Evolutionary conservation across 352 stramenopile genomes (phyloP).

Genomic region (Lagenidium giganteum): DNA sequence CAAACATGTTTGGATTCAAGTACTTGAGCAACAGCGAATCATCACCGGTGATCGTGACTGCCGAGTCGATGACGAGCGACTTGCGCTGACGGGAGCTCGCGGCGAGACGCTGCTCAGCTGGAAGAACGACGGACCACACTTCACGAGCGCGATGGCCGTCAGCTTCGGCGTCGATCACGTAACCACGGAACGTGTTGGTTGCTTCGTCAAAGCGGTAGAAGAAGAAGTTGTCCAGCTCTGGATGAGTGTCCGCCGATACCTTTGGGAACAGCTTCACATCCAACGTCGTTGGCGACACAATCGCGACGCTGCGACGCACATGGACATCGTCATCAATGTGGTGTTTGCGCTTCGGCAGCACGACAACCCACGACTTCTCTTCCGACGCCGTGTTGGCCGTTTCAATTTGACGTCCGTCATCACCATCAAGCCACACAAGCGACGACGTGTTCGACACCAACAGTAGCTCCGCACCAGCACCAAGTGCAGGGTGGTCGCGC

Average conservation of each 20-base stretch:
- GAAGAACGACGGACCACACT: slow-evolving; percentile 70
- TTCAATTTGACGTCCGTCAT: slow-evolving; percentile 50
- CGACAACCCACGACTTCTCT: slow-evolving; percentile 44
- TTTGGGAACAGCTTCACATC: slow-evolving; percentile 55
- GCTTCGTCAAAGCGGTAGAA: slow-evolving; percentile 67
- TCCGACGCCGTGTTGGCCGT: slow-evolving; percentile 13
- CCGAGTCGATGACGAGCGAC: slow-evolving; percentile 60
- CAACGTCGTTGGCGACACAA: slow-evolving; percentile 44
- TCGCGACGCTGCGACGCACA: slow-evolving; percentile 47
- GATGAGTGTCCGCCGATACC: slow-evolving; percentile 30
- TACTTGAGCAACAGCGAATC: slow-evolving; percentile 98
- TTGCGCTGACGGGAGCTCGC: slow-evolving; percentile 58
- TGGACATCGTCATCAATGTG: slow-evolving; percentile 55
- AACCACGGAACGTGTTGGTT: slow-evolving; percentile 46
- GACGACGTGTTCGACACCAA: slow-evolving; percentile 55
- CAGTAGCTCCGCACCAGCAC: slow-evolving; percentile 63
- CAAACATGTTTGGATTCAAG: slow-evolving; percentile 95
- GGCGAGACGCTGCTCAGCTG: slow-evolving; percentile 45
- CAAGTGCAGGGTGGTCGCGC: slow-evolving; percentile 70
- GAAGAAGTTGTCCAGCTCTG: slow-evolving; percentile 70
- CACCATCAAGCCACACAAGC: slow-evolving; percentile 68
- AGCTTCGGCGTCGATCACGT: slow-evolving; percentile 34
- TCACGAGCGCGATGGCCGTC: slow-evolving; percentile 34
- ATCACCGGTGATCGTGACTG: slow-evolving; percentile 89
- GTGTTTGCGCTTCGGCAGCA: slow-evolving; percentile 75